Evolutionary conservation across 2,329 filamentous ascomycete genomes (phyloP), one percentile per base, ranked within the genome.

Genomic region (Pochonia chlamydosporia): DNA sequence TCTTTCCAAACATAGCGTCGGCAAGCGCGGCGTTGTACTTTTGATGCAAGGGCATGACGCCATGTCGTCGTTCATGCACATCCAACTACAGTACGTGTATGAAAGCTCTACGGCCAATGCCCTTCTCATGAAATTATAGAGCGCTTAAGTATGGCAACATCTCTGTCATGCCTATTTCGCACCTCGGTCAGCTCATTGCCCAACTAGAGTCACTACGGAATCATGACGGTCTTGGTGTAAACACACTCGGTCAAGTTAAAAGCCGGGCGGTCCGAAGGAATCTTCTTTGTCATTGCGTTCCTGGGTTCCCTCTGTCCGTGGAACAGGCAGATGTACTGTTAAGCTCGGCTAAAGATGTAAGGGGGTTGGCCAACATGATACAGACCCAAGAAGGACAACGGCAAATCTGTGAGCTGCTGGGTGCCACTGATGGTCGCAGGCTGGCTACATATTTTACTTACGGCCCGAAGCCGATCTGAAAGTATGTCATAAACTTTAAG

Each of bases 21-120:
- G 56, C 46, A 61, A 70, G 46, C 56, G 63, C 9, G 73, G 64
- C n/a, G 56, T 75, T 23, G 41, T 79, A 14, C 70, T 78, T 44
- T 59, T 79, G 14, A 52, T 77, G 35, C 57, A 59, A 33, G 59
- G 62, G 4, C 51, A 55, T 10, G 57, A 54, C 11, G 46, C 63
- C 25, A 63, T 68, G 54, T 55, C 59, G 24, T 44, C 57, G 1
- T 65, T 74, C 45, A 67, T 69, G 60, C 60, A 57, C 14, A 57
- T 79, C 30, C 74, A 79, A 44, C 59, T 71, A 42, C 58, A 68
- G 72, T 76, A 56, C 53, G 67, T 36, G 20, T 20, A 9, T 20
- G 10, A 25, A n/a, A 25, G n/a, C 5, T 16, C 16, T 23, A 7
- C 24, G 16, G 13, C 3, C 10, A 20, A 5, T 7, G 21, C 49